Base-by-base conservation (phyloP, 306 rosid species). In the Albizia julibrissin region DNA sequence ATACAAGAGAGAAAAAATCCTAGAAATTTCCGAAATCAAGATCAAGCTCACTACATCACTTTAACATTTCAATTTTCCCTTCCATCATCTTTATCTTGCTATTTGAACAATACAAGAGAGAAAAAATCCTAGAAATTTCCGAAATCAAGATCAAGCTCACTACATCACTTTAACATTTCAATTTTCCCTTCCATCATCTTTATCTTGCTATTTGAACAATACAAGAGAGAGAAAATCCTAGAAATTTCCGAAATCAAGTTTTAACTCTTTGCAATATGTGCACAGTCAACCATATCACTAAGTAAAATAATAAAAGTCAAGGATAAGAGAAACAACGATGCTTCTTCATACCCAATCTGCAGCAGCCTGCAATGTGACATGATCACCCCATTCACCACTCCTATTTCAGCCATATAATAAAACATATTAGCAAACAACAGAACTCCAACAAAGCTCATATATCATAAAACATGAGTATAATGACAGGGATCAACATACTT, bases 301-400 rank as follows among this genome's bases (percentile, higher is more conserved):
- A n/a, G 13, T 50, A 85, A 18, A 68, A 74, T 16, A 65, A 62
- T 65, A 21, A 10, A 77, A 86, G 76, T 37, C 82, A 71, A 85
- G 72, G 76, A 33, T 15, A 6, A 67, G 54, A 82, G 34, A 61
- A 68, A 59, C 22, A 10, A 1, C 54, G 13, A 80, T 49, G 78
- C 74, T 64, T 79, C 39, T 58, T 70, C 87, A 39, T 93, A 95
- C 99, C 97, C 88, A 92, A 89, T 95, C 99, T 67, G 99, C 96
- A 72, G 99, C 99, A 82, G 99, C 99, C 89, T 95, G 99, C 84
- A 95, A 83, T 0, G 99, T 95, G 64, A 95, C 97, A 81, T 95
- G 99, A 84, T 95, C 99, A 42, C 99, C 99, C 99, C 99, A 95
- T 86, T 95, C 99, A 46, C 98, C 99, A 73, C 82, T 91, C 94